Conservation (phyloP, 2,329 filamentous ascomycete species). For the Plectosphaerella sp. region DNA sequence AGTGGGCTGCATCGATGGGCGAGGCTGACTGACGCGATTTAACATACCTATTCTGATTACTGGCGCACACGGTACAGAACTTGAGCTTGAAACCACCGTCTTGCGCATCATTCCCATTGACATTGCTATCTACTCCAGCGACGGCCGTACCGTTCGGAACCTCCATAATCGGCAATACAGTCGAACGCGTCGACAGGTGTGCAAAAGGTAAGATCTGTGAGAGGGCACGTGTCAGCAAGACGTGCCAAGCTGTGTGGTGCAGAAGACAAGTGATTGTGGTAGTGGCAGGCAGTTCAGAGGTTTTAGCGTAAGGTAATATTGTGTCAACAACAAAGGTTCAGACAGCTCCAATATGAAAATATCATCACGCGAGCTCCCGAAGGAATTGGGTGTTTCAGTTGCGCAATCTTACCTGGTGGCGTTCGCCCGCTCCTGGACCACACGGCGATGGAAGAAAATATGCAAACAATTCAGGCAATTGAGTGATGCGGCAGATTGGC, state of each 20-base stretch:
- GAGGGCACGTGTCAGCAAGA: not conserved
- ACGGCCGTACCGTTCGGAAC: slow-evolving; percentile 30
- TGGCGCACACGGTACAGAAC: slow-evolving; percentile 98
- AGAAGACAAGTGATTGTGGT: slow-evolving; percentile 2
- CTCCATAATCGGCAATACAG: slow-evolving; percentile 28
- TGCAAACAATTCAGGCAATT: too few relatives aligned
- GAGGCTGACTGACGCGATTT: not conserved
- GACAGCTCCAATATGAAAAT: slow-evolving; percentile 72
- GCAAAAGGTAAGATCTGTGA: not conserved
- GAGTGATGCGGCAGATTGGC: too few relatives aligned
- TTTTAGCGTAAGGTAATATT: slow-evolving; percentile 52
- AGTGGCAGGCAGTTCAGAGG: slow-evolving; percentile 24
- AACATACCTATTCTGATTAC: slow-evolving; percentile 87
- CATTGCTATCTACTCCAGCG: slow-evolving; percentile 30
- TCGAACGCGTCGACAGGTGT: not conserved
- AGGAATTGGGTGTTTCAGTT: not conserved
- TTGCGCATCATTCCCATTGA: slow-evolving; percentile 23
- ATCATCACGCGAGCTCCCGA: slow-evolving; percentile 33
- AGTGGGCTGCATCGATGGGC: not conserved
- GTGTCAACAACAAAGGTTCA: slow-evolving; percentile 58
- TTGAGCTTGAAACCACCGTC: slow-evolving; percentile 75
- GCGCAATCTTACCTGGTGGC: too few relatives aligned
- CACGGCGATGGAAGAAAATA: too few relatives aligned
- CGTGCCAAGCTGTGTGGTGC: not conserved
- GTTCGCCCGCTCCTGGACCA: too few relatives aligned